These are phyloP conservation scores for Telopea speciosissima DNA, from an alignment of 177 flowering plant species.

Conservation along the genomic window DNA sequence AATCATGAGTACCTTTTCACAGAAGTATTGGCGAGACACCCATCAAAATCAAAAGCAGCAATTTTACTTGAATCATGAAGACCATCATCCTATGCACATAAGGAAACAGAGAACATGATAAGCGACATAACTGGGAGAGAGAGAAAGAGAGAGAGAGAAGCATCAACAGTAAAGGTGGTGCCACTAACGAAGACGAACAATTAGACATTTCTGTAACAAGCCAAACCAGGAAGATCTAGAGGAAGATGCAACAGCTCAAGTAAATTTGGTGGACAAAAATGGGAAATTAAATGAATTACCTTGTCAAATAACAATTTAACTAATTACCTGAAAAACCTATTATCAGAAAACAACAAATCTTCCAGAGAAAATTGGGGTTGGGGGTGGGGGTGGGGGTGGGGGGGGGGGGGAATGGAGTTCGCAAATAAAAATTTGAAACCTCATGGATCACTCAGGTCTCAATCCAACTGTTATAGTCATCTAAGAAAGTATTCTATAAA, in stretches of 20 bases:
- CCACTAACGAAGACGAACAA: too few relatives aligned
- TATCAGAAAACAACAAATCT: not conserved
- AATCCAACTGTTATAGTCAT: not conserved
- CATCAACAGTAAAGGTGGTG: not conserved
- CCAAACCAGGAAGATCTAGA: not conserved
- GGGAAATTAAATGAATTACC: not conserved
- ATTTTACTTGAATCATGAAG: slow-evolving; percentile 75
- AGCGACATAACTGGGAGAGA: not conserved
- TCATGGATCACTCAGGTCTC: not conserved
- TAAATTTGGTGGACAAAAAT: too few relatives aligned
- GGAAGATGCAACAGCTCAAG: not conserved
- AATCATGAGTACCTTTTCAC: slow-evolving; percentile 45
- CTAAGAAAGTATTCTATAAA: slow-evolving; percentile 4
- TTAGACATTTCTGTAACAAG: not conserved
- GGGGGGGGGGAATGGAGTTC: not conserved
- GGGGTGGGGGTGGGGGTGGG: too few relatives aligned
- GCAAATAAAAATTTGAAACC: not conserved
- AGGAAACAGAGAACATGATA: slow-evolving; percentile 3
- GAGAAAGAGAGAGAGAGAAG: not conserved
- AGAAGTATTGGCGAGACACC: slow-evolving; percentile 81
- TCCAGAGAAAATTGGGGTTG: not conserved
- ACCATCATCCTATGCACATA: slow-evolving; percentile 56
- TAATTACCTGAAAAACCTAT: not conserved
- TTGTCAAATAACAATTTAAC: not conserved
- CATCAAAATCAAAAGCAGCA: slow-evolving; percentile 99